Base-by-base conservation (phyloP, 202 grass and related monocot species). In the Miscanthus sacchariflorus region DNA sequence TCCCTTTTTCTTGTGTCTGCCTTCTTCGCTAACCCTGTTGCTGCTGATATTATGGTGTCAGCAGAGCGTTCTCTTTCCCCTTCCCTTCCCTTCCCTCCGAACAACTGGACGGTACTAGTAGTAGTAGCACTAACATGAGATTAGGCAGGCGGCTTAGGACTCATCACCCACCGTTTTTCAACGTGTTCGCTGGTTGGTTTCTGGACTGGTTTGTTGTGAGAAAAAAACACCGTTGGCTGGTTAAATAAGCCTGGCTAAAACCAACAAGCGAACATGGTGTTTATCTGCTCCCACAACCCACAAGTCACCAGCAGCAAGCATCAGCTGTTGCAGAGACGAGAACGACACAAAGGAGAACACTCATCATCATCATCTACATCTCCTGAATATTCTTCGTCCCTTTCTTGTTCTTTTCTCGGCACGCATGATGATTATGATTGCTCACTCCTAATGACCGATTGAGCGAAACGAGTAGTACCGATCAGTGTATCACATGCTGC, bases 161-260 rank as follows among this genome's bases (percentile, higher is more conserved):
- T 88, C 19, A 27, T 78, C 86, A 78, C 90, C 86, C 35, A 79
- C 82, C 78, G 25, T 38, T 56, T 54, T 88, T 33, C 30, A 33
- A 2, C 30, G 30, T 33, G 2, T 33, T 33, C 30, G 30, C 30
- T 33, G 30, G 30, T 33, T 33, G 30, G 30, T 33, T 33, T 33
- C 30, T 33, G 30, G 30, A 33, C 30, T 33, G 30, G 30, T 33
- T 33, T 33, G 30, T 33, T 33, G 30, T 33, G 30, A 33, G 30
- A 33, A 2, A 33, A 33, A 33, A 33, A 33, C 2, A 33, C 30
- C 30, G 30, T 33, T 33, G 30, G 30, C 30, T 33, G 30, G 30
- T 33, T 33, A 2, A 33, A 33, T 33, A 33, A 33, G 30, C 2
- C 30, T 33, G 30, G 2, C 30, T 33, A 33, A 33, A 33, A 33